Base-by-base conservation (phyloP, 2,329 filamentous ascomycete species). In the Aspergillus calidoustus region DNA sequence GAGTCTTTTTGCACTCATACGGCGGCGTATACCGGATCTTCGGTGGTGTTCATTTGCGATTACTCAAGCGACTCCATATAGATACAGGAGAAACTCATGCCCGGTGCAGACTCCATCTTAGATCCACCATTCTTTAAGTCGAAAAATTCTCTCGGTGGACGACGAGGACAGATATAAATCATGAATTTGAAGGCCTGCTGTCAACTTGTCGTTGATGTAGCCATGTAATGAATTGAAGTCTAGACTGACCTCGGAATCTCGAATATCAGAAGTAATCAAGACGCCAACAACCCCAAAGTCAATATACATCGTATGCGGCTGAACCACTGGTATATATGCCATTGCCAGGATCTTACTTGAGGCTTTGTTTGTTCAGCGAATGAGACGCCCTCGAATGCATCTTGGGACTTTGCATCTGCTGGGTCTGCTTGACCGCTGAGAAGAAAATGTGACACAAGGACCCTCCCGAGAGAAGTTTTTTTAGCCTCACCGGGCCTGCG, bases 71-170 rank as follows among this genome's bases (percentile, higher is more conserved):
- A 23, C 46, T 48, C 46, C 46, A 48, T 48, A 23, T 25, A 15
- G 22, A 17, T 15, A 22, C 23, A 31, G 38, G 25, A 50, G 54
- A 51, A 57, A 57, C 34, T 46, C 43, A 38, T 57, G 51, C 49
- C 31, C 22, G 48, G 48, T 50, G 38, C 23, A 19, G 31, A 52
- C n/a, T 17, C 11, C 43, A 31, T 28, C 13, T 38, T 28, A 25
- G 55, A 31, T 52, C 55, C 55, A 57, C 55, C 44, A 22, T 30
- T 49, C 47, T 44, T 44, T 44, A 57, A 57, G 55, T 43, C 47
- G 9, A 22, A 30, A 30, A 41, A 48, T 23, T 38, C 34, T 51
- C n/a, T 9, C 13, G 55, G 34, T 43, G 23, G 46, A 57, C 38
- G 55, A 50, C 34, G 47, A 43, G 17, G 51, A 23, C 17, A 7